These are phyloP conservation scores for Diaporthe citrichinensis DNA, from an alignment of 2,329 filamentous ascomycete species.

Conservation along the genomic window DNA sequence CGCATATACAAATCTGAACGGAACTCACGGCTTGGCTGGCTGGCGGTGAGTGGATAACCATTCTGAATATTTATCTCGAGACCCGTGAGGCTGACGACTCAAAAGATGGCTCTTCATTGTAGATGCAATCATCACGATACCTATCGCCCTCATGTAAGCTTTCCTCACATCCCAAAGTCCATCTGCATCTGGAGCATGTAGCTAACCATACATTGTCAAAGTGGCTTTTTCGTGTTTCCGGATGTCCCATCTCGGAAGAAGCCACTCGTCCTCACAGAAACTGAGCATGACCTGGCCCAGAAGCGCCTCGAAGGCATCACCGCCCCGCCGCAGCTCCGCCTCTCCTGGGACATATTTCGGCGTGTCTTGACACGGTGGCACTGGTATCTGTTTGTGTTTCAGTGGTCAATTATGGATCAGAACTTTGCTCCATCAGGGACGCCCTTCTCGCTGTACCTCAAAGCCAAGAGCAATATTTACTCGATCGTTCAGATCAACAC, in stretches of 20 bases:
- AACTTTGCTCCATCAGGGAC: slow-evolving; percentile 2
- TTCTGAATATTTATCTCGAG: background rate
- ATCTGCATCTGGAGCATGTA: background rate
- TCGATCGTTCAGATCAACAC: slow-evolving; percentile 20
- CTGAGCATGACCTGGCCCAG: background rate
- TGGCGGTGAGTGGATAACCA: slow-evolving; percentile 56
- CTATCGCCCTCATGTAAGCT: background rate
- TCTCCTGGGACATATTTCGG: slow-evolving; percentile 9
- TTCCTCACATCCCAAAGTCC: background rate
- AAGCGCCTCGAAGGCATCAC: slow-evolving; percentile 4
- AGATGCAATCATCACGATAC: slow-evolving; percentile 8
- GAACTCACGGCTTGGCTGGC: slow-evolving; percentile 61
- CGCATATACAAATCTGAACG: slow-evolving; percentile 64
- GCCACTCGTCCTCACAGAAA: background rate
- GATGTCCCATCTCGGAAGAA: slow-evolving; percentile 12
- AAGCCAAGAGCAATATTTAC: slow-evolving; percentile 4
- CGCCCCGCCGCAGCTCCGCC: background rate
- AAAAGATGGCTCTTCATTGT: slow-evolving; percentile 10
- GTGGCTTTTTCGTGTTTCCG: slow-evolving; percentile 3
- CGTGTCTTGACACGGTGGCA: slow-evolving; percentile 11
- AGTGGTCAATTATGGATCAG: slow-evolving; percentile 2
- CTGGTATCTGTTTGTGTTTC: background rate
- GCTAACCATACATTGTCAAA: background rate
- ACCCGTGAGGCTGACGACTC: background rate
- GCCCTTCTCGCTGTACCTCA: background rate